phyloP scores from a whole-genome alignment of 257 asterid genomes.

The Prunella vulgaris region DNA sequence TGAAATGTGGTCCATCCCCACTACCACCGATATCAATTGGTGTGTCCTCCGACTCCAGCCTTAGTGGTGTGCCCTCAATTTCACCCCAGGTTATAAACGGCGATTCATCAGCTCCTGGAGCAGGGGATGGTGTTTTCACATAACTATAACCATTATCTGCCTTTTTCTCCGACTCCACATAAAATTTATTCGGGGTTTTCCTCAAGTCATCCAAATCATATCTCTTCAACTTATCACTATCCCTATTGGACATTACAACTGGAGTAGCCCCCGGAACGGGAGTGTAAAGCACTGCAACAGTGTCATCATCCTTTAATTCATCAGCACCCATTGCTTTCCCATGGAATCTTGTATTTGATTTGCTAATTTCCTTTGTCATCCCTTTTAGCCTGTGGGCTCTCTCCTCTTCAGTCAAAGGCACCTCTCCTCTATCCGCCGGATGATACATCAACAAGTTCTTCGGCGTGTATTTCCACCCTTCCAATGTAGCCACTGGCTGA shows the following conservation, averaged over 20 bases:
- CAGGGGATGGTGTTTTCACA: conserved; percentile 95
- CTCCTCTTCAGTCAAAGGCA: conserved; percentile 67
- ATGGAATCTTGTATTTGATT: conserved; percentile 72
- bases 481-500: conserved; percentile 72
- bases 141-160: conserved; percentile 86
- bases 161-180: conserved; percentile 68
- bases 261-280: conserved; percentile 82
- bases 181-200: conserved; percentile 72
- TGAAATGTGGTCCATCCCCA: conserved; percentile 80
- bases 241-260: conserved; percentile 42
- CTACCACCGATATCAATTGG: conserved; percentile 91
- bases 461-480: conserved; percentile 82
- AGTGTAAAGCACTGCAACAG: conserved; percentile 60
- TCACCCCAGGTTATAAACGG: conserved; percentile 98
- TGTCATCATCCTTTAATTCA: conserved; percentile 40
- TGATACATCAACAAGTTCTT: conserved; percentile 90
- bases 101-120: conserved; percentile 83
- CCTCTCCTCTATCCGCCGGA: conserved; percentile 88
- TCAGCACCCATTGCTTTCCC: conserved; percentile 50
- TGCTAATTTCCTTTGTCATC: conserved; percentile 70
- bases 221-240: conserved; percentile 55
- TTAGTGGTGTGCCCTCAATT: conserved; percentile 88
- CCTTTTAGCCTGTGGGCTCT: conserved; percentile 65
- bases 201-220: conserved; percentile 90
- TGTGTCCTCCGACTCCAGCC: conserved; percentile 90